Evolutionary conservation across 441 rosid species (phyloP).

Genomic region (Populus hybrid): DNA sequence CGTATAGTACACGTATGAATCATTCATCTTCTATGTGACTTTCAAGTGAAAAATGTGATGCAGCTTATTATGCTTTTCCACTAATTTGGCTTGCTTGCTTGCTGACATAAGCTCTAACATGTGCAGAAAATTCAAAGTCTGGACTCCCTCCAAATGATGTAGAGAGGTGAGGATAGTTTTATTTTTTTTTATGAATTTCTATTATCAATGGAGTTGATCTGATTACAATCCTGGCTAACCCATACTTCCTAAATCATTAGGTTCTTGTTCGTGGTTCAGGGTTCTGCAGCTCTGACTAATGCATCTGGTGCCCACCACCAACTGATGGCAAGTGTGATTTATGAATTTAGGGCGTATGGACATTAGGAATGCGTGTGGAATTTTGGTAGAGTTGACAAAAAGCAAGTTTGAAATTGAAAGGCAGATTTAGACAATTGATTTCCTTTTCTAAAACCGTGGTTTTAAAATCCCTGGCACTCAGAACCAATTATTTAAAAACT

Average conservation of each 20-base stretch:
- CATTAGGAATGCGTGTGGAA: not conserved
- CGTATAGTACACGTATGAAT: not conserved
- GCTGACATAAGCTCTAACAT: constrained; percentile 23
- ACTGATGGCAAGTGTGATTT: constrained; percentile 46
- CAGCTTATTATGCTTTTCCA: not conserved
- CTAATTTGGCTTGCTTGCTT: constrained; percentile 9
- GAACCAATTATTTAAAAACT: not conserved
- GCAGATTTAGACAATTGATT: not conserved
- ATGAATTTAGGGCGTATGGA: not conserved
- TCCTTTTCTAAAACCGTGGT: not conserved
- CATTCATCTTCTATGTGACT: not conserved
- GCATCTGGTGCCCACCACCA: constrained; percentile 37
- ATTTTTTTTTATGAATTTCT: constrained; percentile 7
- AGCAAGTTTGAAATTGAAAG: not conserved
- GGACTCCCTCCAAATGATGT: constrained; percentile 52
- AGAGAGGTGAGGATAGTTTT: constrained; percentile 51
- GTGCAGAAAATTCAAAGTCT: constrained; percentile 72
- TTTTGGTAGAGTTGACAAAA: not conserved
- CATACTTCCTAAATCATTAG: constrained; percentile 30
- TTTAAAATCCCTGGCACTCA: not conserved
- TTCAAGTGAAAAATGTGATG: not conserved
- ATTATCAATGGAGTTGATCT: not conserved
- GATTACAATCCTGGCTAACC: constrained; percentile 5
- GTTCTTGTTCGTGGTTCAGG: constrained; percentile 78
- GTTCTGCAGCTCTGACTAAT: constrained; percentile 48